phyloP scores from a whole-genome alignment of 2,329 filamentous ascomycete species.

The Dichotomopilus funicola region DNA sequence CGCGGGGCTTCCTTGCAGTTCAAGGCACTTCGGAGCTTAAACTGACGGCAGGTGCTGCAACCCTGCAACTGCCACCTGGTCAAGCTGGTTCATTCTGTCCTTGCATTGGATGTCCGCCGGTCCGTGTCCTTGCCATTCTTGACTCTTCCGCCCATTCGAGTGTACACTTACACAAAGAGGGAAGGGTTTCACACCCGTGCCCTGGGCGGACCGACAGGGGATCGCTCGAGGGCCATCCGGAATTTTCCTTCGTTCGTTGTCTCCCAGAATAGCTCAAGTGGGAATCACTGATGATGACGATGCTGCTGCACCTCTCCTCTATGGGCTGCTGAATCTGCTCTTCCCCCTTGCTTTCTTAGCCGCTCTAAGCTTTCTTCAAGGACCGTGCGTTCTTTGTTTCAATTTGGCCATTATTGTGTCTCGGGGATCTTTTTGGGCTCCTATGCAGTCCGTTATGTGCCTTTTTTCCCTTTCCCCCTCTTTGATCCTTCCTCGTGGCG shows the following conservation, averaged over 20 bases:
- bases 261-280: too few relatives aligned
- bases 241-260: too few relatives aligned
- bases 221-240: too few relatives aligned
- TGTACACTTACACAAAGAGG: background rate
- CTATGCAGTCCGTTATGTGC: background rate
- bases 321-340: too few relatives aligned
- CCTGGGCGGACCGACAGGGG: too few relatives aligned
- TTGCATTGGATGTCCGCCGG: background rate
- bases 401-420: too few relatives aligned
- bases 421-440: background rate
- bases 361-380: too few relatives aligned
- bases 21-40: constrained; percentile 11
- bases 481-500: background rate
- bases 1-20: constrained; percentile 3
- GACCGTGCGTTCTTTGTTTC: too few relatives aligned
- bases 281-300: too few relatives aligned
- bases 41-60: constrained; percentile 17
- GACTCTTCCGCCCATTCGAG: background rate
- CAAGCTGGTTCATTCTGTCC: background rate
- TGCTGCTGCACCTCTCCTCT: too few relatives aligned
- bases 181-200: too few relatives aligned
- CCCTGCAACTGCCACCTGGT: background rate
- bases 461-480: background rate
- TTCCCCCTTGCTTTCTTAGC: too few relatives aligned
- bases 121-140: background rate